A percentile compares a stretch with the other conserved stretches of the same genome.
These are phyloP conservation scores for Harringtonia aguacate DNA, from an alignment of 2,329 filamentous ascomycete genomes.

Conservation along the genomic window DNA sequence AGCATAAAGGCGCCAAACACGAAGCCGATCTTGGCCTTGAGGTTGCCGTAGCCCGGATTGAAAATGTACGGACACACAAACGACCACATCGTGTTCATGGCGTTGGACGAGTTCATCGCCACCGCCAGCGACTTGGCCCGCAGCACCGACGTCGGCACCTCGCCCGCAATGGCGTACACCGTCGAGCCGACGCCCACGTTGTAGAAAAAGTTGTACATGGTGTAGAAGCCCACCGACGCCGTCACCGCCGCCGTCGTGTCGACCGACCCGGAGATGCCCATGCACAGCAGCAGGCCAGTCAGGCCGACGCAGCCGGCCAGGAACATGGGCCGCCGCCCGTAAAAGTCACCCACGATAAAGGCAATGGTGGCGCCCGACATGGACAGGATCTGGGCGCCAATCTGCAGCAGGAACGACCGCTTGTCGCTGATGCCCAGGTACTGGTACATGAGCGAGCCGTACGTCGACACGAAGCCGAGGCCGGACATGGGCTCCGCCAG, in stretches of 20 bases:
- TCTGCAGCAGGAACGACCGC: constrained; percentile 15
- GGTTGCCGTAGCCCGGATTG: constrained; percentile 15
- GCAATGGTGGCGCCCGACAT: constrained; percentile 26
- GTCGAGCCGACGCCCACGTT: constrained; percentile 15
- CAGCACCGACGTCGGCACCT: constrained; percentile 15
- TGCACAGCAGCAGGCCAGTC: constrained; percentile 20
- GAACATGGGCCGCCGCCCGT: constrained; percentile 5
- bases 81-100: constrained; percentile 10
- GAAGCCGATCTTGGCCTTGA: constrained; percentile 15
- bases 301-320: constrained; percentile 1
- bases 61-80: constrained; percentile 18
- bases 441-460: constrained; percentile 5
- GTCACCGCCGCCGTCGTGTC: constrained; percentile 9
- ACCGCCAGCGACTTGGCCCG: constrained; percentile 15
- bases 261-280: constrained; percentile 15
- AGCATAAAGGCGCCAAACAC: constrained; percentile 15
- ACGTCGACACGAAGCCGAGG: constrained; percentile 2
- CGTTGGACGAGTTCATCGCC: constrained; percentile 5
- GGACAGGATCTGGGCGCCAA: constrained; percentile 26
- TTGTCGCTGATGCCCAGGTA: constrained; percentile 14
- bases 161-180: constrained; percentile 13
- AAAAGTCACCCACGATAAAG: constrained; percentile 1
- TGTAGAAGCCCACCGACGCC: constrained; percentile 14
- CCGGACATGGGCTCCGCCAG: constrained; percentile 3
- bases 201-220: constrained; percentile 16